Evolutionary conservation across 495 filamentous ascomycete species (phyloP).

Genomic region (Bryoglossum gracile): DNA sequence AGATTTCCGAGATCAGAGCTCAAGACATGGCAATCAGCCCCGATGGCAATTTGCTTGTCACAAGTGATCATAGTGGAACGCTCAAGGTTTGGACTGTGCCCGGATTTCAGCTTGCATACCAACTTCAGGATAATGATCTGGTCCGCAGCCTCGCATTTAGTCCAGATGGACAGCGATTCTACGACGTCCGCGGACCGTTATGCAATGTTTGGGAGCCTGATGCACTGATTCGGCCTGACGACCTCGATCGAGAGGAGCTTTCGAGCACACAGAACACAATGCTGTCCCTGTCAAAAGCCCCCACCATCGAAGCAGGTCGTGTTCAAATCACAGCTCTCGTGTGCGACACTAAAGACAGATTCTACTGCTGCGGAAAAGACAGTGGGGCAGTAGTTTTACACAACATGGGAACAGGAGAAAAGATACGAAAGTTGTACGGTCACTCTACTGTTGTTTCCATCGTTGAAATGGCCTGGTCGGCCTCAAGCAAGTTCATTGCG

Average conservation of each 20-base stretch:
- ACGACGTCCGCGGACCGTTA: constrained; percentile 22
- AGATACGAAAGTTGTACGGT: constrained; percentile 5
- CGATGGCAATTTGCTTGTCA: constrained; percentile 20
- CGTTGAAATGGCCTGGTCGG: constrained; percentile 9
- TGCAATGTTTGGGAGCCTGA: constrained; percentile 30
- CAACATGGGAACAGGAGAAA: constrained; percentile 6
- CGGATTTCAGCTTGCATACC: constrained; percentile 17
- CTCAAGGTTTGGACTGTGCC: constrained; percentile 24
- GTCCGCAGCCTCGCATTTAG: constrained; percentile 20
- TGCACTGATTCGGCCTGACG: constrained; percentile 17
- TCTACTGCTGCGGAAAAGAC: constrained; percentile 22
- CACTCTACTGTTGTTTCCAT: constrained; percentile 6
- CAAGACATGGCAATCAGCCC: constrained; percentile 7
- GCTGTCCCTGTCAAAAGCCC: background rate
- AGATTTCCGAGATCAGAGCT: background rate
- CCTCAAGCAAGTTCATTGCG: constrained; percentile 4
- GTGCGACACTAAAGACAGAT: constrained; percentile 1
- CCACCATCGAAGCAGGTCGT: background rate
- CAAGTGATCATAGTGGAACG: constrained; percentile 18
- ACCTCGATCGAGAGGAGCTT: constrained; percentile 7
- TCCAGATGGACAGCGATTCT: constrained; percentile 24
- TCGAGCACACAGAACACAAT: constrained; percentile 13
- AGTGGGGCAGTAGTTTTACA: constrained; percentile 13
- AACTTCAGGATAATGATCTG: constrained; percentile 5
- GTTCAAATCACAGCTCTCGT: constrained; percentile 16